phyloP scores from a whole-genome alignment of 1,284 basidiomycete species.

The Ceratorhiza oryzae-sativae region DNA sequence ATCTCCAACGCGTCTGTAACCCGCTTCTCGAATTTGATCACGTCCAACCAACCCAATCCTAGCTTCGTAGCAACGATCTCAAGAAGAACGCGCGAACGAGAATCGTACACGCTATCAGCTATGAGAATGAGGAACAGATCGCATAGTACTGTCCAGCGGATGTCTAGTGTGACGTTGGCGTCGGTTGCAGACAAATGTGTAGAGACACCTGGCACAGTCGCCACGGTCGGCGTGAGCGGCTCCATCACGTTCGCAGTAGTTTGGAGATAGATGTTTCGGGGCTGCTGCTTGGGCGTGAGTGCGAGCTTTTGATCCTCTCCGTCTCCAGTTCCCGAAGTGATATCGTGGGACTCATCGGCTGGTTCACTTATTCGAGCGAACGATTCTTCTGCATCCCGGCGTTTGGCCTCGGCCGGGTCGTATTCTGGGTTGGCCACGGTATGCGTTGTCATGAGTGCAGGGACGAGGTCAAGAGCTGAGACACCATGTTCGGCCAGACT shows the following conservation, averaged over 20 bases:
- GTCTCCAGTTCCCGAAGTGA: slow-evolving; percentile 46
- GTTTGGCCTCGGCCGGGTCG: slow-evolving; percentile 79
- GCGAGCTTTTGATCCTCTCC: slow-evolving; percentile 11
- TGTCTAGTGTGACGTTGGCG: slow-evolving; percentile 89
- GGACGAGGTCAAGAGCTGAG: slow-evolving; percentile 83
- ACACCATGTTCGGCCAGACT: slow-evolving; percentile 89
- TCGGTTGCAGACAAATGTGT: slow-evolving; percentile 83
- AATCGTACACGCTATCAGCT: slow-evolving; percentile 94
- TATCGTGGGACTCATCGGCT: no score
- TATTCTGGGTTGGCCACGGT: slow-evolving; percentile 96
- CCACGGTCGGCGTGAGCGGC: slow-evolving; percentile 47
- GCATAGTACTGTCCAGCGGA: slow-evolving; percentile 96
- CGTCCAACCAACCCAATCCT: slow-evolving; percentile 88
- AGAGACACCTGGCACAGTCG: slow-evolving; percentile 80
- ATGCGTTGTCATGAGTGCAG: slow-evolving; percentile 92
- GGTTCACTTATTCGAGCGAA: slow-evolving; percentile 4
- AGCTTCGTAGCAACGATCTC: slow-evolving; percentile 84
- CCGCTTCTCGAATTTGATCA: slow-evolving; percentile 90
- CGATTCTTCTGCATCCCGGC: slow-evolving; percentile 49
- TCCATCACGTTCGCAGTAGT: slow-evolving; percentile 72
- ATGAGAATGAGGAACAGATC: slow-evolving; percentile 93
- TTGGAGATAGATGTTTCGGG: slow-evolving; percentile 50
- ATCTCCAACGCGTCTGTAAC: slow-evolving; percentile 94
- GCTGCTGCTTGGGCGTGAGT: slow-evolving; percentile 30
- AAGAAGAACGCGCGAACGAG: slow-evolving; percentile 86